phyloP scores from a whole-genome alignment of 164 flowering plant genomes.

The Vitis riparia region DNA sequence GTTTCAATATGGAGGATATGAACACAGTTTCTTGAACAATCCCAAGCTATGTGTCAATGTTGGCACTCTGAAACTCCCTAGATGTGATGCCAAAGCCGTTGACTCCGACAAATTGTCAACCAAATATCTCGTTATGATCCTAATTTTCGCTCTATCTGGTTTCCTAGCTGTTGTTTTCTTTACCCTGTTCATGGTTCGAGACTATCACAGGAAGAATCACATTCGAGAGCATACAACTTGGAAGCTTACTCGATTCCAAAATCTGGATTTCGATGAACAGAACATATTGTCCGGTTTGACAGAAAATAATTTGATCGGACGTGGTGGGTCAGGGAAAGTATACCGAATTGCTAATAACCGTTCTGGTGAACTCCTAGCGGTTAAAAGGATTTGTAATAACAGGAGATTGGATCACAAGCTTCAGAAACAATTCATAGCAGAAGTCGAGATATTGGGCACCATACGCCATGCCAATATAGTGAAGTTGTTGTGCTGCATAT shows the following conservation, averaged over 20 bases:
- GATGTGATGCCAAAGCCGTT: constrained; percentile 18
- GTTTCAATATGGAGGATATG: constrained; percentile 52
- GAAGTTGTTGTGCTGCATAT: constrained; percentile 75
- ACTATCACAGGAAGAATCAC: constrained; percentile 32
- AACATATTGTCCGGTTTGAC: constrained; percentile 51
- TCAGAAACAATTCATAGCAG: constrained; percentile 69
- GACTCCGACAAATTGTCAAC: constrained; percentile 26
- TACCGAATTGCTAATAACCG: constrained; percentile 41
- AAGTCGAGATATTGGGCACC: constrained; percentile 67
- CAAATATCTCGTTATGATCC: constrained; percentile 31
- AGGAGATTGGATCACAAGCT: constrained; percentile 36
- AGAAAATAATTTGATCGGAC: constrained; percentile 64
- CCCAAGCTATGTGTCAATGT: constrained; percentile 52
- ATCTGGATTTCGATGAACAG: constrained; percentile 54
- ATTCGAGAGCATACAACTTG: constrained; percentile 36
- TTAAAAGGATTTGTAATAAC: constrained; percentile 66
- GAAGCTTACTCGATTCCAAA: constrained; percentile 80
- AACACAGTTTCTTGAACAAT: constrained; percentile 65
- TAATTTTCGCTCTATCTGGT: constrained; percentile 20
- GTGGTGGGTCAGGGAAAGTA: constrained; percentile 85
- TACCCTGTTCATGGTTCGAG: constrained; percentile 32
- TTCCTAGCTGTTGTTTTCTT: constrained; percentile 17
- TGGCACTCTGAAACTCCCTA: constrained; percentile 21
- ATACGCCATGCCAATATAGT: constrained; percentile 79
- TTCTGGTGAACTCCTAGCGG: constrained; percentile 61